phyloP scores from a whole-genome alignment of 257 asterid species.

The Salvia rosmarinus region DNA sequence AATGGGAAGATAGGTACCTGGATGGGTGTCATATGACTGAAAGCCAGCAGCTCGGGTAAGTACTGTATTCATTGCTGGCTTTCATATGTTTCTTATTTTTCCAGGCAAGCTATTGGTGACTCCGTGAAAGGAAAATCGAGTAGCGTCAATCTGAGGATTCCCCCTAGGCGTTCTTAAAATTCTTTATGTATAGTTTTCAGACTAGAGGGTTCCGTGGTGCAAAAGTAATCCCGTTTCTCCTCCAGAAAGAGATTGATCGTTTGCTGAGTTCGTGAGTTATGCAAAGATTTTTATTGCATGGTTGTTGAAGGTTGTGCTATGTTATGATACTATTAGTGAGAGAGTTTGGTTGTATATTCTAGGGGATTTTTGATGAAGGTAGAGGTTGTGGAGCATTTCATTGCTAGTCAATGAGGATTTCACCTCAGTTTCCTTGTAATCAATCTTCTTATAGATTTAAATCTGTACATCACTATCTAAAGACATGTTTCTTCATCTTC shows the following conservation, averaged over 20 bases:
- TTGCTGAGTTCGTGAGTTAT: slow-evolving; percentile 13
- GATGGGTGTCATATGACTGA: slow-evolving; percentile 23
- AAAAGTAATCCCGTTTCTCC: slow-evolving; percentile 3
- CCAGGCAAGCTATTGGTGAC: slow-evolving; percentile 40
- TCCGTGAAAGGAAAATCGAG: slow-evolving; percentile 23
- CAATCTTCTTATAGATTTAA: slow-evolving; percentile 1
- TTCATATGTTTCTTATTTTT: slow-evolving; percentile 45
- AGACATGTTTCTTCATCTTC: background rate
- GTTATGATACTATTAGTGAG: slow-evolving; percentile 7
- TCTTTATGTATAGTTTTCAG: slow-evolving; percentile 22
- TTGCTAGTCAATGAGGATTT: background rate
- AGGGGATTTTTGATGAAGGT: slow-evolving; percentile 18
- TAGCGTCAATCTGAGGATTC: slow-evolving; percentile 20
- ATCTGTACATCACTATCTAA: slow-evolving; percentile 27
- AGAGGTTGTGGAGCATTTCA: slow-evolving; percentile 25
- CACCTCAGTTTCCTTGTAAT: slow-evolving; percentile 4
- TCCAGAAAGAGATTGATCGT: slow-evolving; percentile 29
- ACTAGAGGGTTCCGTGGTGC: slow-evolving; percentile 32
- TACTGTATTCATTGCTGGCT: slow-evolving; percentile 53
- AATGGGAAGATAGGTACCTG: slow-evolving; percentile 23
- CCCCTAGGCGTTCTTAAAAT: slow-evolving; percentile 19
- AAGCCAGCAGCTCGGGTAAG: slow-evolving; percentile 61
- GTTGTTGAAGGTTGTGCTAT: slow-evolving; percentile 21
- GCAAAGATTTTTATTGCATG: slow-evolving; percentile 14
- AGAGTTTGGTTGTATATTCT: slow-evolving; percentile 22